Evolutionary conservation across 768 basidiomycete species (phyloP), one percentile per base, ranked within the genome.

Genomic region (Hypholoma sublateritium): DNA sequence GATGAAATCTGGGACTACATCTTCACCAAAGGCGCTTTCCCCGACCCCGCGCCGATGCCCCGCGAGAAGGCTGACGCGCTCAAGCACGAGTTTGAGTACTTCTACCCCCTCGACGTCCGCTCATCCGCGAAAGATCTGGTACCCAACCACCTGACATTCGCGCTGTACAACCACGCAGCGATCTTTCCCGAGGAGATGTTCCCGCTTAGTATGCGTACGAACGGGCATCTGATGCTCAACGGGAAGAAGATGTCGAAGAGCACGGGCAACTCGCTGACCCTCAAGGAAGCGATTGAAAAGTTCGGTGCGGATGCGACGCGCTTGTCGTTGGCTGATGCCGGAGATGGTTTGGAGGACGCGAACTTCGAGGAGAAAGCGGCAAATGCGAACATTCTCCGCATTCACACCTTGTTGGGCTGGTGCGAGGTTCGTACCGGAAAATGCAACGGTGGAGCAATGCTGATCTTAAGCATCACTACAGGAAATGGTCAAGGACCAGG

Each of bases 181-280:
- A 72, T 98, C 42, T 98, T 98, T 83, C 88, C 93, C 55, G 81
- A 87, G 63, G 84, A 91, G 67, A 91, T 91, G 71, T 94, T 91
- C 91, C 96, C 97, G 0, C 67, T 84, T 65, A 87, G 91, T 68
- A 93, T 99, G 80, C 89, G 97, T 22, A 88, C 91, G 45, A 99
- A 99, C 67, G 97, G 97, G 0, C 96, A 98, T 69, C 72, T 99
- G 78, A 88, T 94, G 88, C 71, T 99, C 71, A 98, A 99, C 72
- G 95, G 96, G 17, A 89, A 95, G 80, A 99, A 98, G 80, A 99
- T 99, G 97, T 88, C 87, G 39, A 99, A 98, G 82, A 91, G 89
- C 70, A 95, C 89, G 44, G 97, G 97, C 11, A 99, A 99, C 73
- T 92, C 88, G 55, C 77, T 98, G 78, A 99, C 96, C 0, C 75